A percentile compares a stretch with the other conserved stretches of the same genome.
phyloP scores from a whole-genome alignment of 192 early-diverging fungal species.

The Backusella macrospora region DNA sequence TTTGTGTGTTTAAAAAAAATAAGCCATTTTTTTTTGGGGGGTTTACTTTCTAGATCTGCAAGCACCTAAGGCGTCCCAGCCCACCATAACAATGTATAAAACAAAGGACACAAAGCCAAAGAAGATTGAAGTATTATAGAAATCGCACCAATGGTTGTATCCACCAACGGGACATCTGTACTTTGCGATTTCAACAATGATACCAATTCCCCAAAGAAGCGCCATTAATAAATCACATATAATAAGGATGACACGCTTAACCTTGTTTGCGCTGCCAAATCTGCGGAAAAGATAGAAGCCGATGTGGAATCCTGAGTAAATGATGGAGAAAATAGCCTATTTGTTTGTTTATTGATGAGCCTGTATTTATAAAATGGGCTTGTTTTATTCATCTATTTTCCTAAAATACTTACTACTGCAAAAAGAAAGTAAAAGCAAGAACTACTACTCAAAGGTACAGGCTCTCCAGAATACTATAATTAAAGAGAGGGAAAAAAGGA shows the following conservation, averaged over 20 bases:
- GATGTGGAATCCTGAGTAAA: constrained; percentile 29
- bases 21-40: no score
- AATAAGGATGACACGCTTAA: constrained; percentile 28
- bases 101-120: constrained; percentile 41
- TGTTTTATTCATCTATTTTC: background rate
- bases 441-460: constrained; percentile 27
- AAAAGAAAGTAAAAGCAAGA: constrained; percentile 39
- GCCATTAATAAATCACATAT: constrained; percentile 35
- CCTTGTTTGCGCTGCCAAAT: constrained; percentile 18
- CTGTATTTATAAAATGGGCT: background rate
- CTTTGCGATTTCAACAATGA: constrained; percentile 35
- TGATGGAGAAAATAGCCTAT: constrained; percentile 31
- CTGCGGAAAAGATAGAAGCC: constrained; percentile 26
- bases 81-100: constrained; percentile 24
- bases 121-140: constrained; percentile 47
- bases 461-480: constrained; percentile 26
- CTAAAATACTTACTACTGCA: constrained; percentile 29
- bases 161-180: constrained; percentile 34
- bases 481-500: background rate
- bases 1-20: no score
- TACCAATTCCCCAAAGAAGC: constrained; percentile 40
- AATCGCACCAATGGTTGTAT: constrained; percentile 42
- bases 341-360: background rate
- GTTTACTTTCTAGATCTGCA: constrained; percentile 19
- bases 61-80: constrained; percentile 37